phyloP scores from a whole-genome alignment of 257 asterid species.

The Salvia miltiorrhiza region DNA sequence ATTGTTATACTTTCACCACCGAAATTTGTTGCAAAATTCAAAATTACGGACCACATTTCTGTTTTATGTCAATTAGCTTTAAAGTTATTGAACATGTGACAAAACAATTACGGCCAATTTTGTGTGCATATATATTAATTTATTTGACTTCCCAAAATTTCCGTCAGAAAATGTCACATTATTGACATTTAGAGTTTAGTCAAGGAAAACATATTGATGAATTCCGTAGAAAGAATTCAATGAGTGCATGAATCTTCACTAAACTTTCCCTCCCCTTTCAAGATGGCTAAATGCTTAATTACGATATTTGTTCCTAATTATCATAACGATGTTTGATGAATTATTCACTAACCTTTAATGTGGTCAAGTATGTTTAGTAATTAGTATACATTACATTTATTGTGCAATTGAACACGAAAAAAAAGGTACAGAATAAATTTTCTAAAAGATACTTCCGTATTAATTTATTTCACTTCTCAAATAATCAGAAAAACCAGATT shows the following conservation, averaged over 20 bases:
- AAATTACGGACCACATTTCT: not conserved
- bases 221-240: not conserved
- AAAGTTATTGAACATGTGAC: slow-evolving; percentile 4
- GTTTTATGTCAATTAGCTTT: not conserved
- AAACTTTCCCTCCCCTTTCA: not conserved
- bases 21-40: not conserved
- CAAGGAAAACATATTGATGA: slow-evolving; percentile 2
- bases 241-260: slow-evolving; percentile 2
- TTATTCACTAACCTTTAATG: no score
- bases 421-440: no score
- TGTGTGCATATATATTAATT: not conserved
- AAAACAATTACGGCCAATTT: not conserved
- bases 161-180: slow-evolving; percentile 7
- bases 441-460: no score
- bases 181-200: slow-evolving; percentile 10
- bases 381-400: no score
- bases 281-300: not conserved
- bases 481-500: no score
- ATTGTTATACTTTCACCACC: not conserved
- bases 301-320: not conserved
- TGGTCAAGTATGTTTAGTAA: no score
- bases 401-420: no score
- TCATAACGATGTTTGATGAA: no score
- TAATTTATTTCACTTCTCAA: no score
- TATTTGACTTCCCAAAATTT: not conserved